Conservation (phyloP, 1,139 yeast genomes). For the Saccharomyces pastorianus region DNA sequence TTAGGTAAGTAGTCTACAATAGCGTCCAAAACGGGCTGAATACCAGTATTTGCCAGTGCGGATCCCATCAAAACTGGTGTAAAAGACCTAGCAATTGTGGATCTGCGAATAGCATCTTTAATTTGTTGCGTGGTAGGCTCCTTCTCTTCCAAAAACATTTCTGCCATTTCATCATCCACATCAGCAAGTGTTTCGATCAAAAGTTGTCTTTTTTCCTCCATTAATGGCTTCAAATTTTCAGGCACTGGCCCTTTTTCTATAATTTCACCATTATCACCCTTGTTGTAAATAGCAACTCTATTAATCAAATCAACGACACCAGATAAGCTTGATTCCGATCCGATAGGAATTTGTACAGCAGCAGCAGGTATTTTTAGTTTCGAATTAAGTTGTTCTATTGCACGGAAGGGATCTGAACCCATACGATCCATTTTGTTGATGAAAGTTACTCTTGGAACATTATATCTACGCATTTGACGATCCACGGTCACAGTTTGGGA, state of each 20-base stretch:
- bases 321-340: slow-evolving; percentile 71
- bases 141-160: slow-evolving; percentile 79
- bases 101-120: slow-evolving; percentile 80
- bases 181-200: slow-evolving; percentile 93
- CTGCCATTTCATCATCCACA: slow-evolving; percentile 96
- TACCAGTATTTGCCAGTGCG: slow-evolving; percentile 90
- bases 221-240: slow-evolving; percentile 60
- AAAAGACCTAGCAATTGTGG: slow-evolving; percentile 93
- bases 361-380: slow-evolving; percentile 94
- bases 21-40: slow-evolving; percentile 91
- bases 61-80: slow-evolving; percentile 99
- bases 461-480: slow-evolving; percentile 97
- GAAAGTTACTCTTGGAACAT: slow-evolving; percentile 92
- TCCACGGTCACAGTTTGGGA: slow-evolving; percentile 98
- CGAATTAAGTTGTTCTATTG: slow-evolving; percentile 79
- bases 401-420: slow-evolving; percentile 97
- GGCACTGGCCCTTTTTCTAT: slow-evolving; percentile 62
- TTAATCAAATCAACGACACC: slow-evolving; percentile 92
- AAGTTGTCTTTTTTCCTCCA: slow-evolving; percentile 72
- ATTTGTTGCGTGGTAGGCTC: slow-evolving; percentile 81
- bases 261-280: slow-evolving; percentile 86
- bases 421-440: slow-evolving; percentile 97
- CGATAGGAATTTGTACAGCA: slow-evolving; percentile 95
- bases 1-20: slow-evolving; percentile 93
- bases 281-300: slow-evolving; percentile 79